Evolutionary conservation across 1,139 yeast genomes (phyloP).

Genomic region (Debaryomyces udenii): DNA sequence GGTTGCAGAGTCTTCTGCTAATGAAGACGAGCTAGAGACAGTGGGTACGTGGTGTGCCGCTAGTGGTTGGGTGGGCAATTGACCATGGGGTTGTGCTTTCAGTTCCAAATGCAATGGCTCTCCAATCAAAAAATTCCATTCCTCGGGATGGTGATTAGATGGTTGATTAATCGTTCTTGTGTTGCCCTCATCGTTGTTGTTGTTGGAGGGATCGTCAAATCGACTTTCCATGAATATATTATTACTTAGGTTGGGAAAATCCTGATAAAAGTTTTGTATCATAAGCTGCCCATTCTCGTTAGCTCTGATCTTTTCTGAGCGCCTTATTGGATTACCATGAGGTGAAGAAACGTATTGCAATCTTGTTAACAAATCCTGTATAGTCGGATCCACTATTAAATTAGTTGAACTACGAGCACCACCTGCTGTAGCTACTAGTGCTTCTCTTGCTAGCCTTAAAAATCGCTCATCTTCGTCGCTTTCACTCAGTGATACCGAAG

Average conservation of each 20-base stretch:
- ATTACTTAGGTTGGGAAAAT: slow-evolving; percentile 48
- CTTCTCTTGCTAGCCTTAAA: slow-evolving; percentile 47
- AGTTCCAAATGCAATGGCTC: slow-evolving; percentile 20
- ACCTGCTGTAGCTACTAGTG: slow-evolving; percentile 48
- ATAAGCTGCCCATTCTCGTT: slow-evolving; percentile 48
- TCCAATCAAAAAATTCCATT: slow-evolving; percentile 43
- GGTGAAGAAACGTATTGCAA: slow-evolving; percentile 59
- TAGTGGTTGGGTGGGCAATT: slow-evolving; percentile 3
- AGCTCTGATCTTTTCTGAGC: slow-evolving; percentile 37
- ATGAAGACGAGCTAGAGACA: slow-evolving; percentile 3
- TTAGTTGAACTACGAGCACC: slow-evolving; percentile 29
- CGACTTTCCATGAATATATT: slow-evolving; percentile 33
- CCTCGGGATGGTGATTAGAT: slow-evolving; percentile 17
- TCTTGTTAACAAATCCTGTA: slow-evolving; percentile 51
- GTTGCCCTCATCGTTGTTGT: not conserved
- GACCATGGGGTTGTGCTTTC: slow-evolving; percentile 9
- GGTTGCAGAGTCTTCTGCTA: slow-evolving; percentile 5
- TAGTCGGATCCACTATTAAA: slow-evolving; percentile 53
- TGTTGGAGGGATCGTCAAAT: not conserved
- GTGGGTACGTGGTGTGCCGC: slow-evolving; percentile 7
- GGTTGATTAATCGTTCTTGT: not conserved
- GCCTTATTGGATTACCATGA: slow-evolving; percentile 51
- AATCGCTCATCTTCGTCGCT: slow-evolving; percentile 46
- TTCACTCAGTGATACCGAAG: not conserved
- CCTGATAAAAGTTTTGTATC: slow-evolving; percentile 46